phyloP scores from a whole-genome alignment of 2,329 filamentous ascomycete species.

The Penicillium sp. region DNA sequence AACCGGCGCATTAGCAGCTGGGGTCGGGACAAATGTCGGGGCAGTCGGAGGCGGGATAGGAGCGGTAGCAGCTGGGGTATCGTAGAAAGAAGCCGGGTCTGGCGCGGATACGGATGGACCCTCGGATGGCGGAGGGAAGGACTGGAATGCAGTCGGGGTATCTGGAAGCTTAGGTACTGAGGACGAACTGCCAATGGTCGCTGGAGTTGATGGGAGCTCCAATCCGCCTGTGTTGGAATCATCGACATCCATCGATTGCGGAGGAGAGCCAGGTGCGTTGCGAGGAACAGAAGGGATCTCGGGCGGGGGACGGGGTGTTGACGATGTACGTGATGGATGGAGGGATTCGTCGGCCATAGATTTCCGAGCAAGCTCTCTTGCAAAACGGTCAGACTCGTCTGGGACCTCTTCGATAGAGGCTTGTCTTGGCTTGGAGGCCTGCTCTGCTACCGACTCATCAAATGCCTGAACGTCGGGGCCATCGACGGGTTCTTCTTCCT shows the following conservation, averaged over 20 bases:
- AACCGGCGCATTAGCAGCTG: slow-evolving; percentile 26
- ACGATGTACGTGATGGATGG: slow-evolving; percentile 48
- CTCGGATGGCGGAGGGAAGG: slow-evolving; percentile 40
- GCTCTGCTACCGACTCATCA: slow-evolving; percentile 43
- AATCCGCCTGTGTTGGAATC: slow-evolving; percentile 30
- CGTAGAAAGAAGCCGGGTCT: slow-evolving; percentile 23
- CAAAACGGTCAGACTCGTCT: slow-evolving; percentile 54
- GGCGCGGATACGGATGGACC: slow-evolving; percentile 24
- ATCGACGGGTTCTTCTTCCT: slow-evolving; percentile 48
- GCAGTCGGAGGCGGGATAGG: slow-evolving; percentile 18
- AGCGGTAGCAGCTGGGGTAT: slow-evolving; percentile 16
- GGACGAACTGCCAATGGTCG: slow-evolving; percentile 32
- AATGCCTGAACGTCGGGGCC: slow-evolving; percentile 64
- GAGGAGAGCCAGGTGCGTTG: slow-evolving; percentile 25
- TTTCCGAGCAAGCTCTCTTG: slow-evolving; percentile 44
- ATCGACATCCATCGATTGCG: slow-evolving; percentile 36
- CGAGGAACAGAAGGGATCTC: slow-evolving; percentile 25
- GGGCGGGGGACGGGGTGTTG: slow-evolving; percentile 33
- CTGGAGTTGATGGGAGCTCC: slow-evolving; percentile 40
- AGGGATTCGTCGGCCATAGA: slow-evolving; percentile 51
- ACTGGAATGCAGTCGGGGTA: slow-evolving; percentile 40
- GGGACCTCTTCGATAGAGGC: slow-evolving; percentile 60
- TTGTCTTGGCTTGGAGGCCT: slow-evolving; percentile 45
- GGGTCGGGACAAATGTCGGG: slow-evolving; percentile 13
- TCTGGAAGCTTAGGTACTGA: slow-evolving; percentile 31